Conservation (phyloP, 257 asterid species). For the Gynochthodes officinalis region DNA sequence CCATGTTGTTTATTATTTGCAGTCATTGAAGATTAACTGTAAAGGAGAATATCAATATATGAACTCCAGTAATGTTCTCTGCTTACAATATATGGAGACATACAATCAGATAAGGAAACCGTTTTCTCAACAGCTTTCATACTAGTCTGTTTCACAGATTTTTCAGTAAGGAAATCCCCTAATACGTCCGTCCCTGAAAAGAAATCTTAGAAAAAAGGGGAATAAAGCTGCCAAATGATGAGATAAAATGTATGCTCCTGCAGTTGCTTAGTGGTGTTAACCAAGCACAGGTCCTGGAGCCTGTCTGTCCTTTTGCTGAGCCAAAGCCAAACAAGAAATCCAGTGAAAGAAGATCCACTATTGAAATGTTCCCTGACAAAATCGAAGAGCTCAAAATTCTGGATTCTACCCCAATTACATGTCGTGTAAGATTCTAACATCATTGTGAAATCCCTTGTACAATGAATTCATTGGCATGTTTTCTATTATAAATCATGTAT, state of each 20-base stretch:
- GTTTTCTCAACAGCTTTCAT: not conserved
- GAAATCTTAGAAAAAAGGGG: no score
- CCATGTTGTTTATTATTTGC: not conserved
- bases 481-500: not conserved
- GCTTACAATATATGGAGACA: slow-evolving; percentile 20
- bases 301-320: slow-evolving; percentile 11
- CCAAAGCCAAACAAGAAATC: not conserved
- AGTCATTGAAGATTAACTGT: slow-evolving; percentile 24
- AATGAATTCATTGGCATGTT: not conserved
- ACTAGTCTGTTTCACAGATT: not conserved
- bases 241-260: not conserved
- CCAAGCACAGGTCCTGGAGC: slow-evolving; percentile 12
- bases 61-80: slow-evolving; percentile 20
- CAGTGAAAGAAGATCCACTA: slow-evolving; percentile 7
- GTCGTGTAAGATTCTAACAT: slow-evolving; percentile 22
- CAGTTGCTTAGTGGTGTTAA: slow-evolving; percentile 17
- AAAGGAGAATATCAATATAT: slow-evolving; percentile 20
- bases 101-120: slow-evolving; percentile 16
- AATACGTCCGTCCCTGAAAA: not conserved
- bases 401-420: not conserved
- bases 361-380: slow-evolving; percentile 1
- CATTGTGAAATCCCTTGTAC: not conserved
- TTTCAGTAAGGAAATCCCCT: not conserved
- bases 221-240: not conserved
- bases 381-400: not conserved